Evolutionary conservation across 1,284 basidiomycete genomes (phyloP).

Genomic region (Cystobasidium slooffiae): DNA sequence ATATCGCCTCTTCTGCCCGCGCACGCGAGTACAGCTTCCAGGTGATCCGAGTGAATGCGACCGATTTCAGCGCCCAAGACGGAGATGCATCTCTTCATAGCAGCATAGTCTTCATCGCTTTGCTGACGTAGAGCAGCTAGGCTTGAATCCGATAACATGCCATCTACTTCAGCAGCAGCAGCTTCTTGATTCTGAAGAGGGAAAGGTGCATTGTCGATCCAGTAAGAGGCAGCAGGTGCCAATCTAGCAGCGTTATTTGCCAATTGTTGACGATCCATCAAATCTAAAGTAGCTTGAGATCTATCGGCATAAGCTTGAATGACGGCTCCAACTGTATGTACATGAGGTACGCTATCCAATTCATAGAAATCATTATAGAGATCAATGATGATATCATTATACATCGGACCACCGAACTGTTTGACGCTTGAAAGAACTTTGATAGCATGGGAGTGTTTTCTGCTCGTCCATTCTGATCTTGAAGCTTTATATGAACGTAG

Average conservation of each 20-base stretch:
- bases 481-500: constrained; percentile 4
- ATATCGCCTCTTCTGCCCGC: constrained; percentile 34
- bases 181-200: constrained; percentile 15
- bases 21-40: constrained; percentile 3
- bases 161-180: not conserved
- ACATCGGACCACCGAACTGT: not conserved
- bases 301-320: constrained; percentile 1
- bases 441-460: constrained; percentile 9
- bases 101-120: constrained; percentile 34
- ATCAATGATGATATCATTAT: constrained; percentile 6
- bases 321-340: not conserved
- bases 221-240: constrained; percentile 12
- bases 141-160: constrained; percentile 7
- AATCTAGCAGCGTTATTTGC: constrained; percentile 25
- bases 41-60: not conserved
- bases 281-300: not conserved
- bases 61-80: not conserved
- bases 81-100: not conserved
- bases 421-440: not conserved
- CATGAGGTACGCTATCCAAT: constrained; percentile 17
- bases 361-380: constrained; percentile 35
- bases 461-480: not conserved
- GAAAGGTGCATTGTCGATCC: constrained; percentile 23
- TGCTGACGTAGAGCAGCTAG: constrained; percentile 32
- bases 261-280: constrained; percentile 12